Conservation (phyloP, 2,329 filamentous ascomycete genomes). For the Elsinoe necatrix region DNA sequence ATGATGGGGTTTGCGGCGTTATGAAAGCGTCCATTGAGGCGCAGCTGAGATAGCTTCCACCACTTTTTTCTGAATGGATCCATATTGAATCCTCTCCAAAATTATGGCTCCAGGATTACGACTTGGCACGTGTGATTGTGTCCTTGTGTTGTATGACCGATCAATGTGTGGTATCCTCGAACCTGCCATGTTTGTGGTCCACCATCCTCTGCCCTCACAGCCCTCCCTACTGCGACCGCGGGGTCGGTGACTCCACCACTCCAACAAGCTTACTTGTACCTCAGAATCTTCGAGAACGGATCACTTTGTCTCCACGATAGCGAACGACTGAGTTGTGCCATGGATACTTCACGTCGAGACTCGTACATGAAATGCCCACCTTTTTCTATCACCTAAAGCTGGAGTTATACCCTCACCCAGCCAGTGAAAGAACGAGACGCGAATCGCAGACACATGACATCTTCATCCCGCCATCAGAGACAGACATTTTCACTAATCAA, state of each 20-base stretch:
- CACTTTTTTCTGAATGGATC: not conserved
- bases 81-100: constrained; percentile 8
- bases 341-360: constrained; percentile 22
- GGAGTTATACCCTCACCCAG: constrained; percentile 44
- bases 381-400: constrained; percentile 57
- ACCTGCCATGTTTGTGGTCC: too few relatives aligned
- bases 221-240: not conserved
- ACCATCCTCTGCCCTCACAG: not conserved
- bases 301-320: not conserved
- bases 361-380: constrained; percentile 42
- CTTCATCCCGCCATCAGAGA: constrained; percentile 35
- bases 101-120: too few relatives aligned
- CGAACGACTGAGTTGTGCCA: not conserved
- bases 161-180: too few relatives aligned
- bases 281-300: not conserved
- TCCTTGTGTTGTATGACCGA: too few relatives aligned
- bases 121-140: too few relatives aligned
- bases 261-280: not conserved
- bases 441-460: constrained; percentile 17
- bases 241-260: not conserved
- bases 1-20: constrained; percentile 17
- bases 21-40: constrained; percentile 8
- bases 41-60: constrained; percentile 4
- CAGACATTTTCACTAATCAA: constrained; percentile 38
- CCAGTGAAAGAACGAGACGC: constrained; percentile 14